Percentiles rank a stretch among this genome's conserved stretches.
phyloP scores from a whole-genome alignment of 2,329 filamentous ascomycete genomes.

The Diaporthe sp. region DNA sequence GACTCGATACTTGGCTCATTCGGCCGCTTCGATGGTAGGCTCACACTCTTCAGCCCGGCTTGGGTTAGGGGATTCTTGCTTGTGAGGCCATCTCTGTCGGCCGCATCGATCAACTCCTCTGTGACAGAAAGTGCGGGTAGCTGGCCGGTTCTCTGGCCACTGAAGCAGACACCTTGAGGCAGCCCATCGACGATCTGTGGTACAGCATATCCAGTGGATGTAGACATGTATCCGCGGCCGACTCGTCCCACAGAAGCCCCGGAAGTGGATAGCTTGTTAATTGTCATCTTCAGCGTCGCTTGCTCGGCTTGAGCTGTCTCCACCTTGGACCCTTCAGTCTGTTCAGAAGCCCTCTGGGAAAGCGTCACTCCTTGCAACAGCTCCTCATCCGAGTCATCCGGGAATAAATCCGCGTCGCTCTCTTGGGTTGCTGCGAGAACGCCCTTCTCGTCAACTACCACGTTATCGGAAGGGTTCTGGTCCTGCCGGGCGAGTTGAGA shows the following conservation, averaged over 20 bases:
- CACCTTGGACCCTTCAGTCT: constrained; percentile 18
- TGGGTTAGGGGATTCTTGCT: constrained; percentile 43
- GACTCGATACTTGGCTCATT: not conserved
- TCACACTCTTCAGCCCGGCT: constrained; percentile 29
- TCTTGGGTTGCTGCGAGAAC: constrained; percentile 56
- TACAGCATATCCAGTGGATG: not conserved
- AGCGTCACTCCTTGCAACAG: constrained; percentile 44
- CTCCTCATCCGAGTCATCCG: constrained; percentile 67
- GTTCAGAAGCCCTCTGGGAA: constrained; percentile 34
- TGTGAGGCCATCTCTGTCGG: constrained; percentile 51
- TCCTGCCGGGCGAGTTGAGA: constrained; percentile 44
- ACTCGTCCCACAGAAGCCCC: not conserved
- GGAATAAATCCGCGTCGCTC: constrained; percentile 59
- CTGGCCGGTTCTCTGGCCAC: constrained; percentile 52
- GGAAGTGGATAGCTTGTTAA: constrained; percentile 22
- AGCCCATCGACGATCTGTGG: constrained; percentile 37
- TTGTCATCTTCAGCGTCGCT: not conserved
- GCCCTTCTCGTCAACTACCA: constrained; percentile 73
- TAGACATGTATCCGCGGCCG: not conserved
- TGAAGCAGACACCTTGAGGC: constrained; percentile 53
- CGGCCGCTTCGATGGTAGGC: constrained; percentile 23
- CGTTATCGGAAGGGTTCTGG: constrained; percentile 51
- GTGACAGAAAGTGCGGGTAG: constrained; percentile 51
- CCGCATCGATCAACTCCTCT: constrained; percentile 51
- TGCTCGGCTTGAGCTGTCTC: constrained; percentile 11